Evolutionary conservation across 2,329 filamentous ascomycete species (phyloP).

Genomic region (Aspergillus pseudoglaucus): DNA sequence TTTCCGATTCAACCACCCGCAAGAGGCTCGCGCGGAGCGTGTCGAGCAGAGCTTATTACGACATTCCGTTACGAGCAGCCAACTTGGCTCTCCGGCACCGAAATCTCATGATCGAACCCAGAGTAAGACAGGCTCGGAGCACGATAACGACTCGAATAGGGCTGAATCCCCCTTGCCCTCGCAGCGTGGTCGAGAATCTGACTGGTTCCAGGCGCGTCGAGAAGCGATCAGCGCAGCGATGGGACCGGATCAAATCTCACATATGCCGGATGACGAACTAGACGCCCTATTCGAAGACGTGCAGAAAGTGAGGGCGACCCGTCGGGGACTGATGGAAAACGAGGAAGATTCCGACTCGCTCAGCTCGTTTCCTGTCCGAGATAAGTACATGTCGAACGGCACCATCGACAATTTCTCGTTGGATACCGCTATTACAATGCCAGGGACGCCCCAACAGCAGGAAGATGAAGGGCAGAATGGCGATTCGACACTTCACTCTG

Average conservation of each 20-base stretch:
- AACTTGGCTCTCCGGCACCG: slow-evolving; percentile 60
- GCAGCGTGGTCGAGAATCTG: slow-evolving; percentile 66
- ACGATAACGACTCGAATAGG: slow-evolving; percentile 63
- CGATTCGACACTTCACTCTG: slow-evolving; percentile 61
- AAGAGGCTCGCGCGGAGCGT: slow-evolving; percentile 88
- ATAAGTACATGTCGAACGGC: slow-evolving; percentile 93
- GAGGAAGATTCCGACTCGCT: slow-evolving; percentile 82
- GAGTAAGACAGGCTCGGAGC: slow-evolving; percentile 72
- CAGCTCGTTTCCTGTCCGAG: slow-evolving; percentile 77
- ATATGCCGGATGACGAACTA: slow-evolving; percentile 86
- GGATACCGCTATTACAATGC: slow-evolving; percentile 89
- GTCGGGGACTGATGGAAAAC: slow-evolving; percentile 59
- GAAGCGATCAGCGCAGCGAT: slow-evolving; percentile 90
- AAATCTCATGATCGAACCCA: slow-evolving; percentile 71
- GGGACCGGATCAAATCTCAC: slow-evolving; percentile 82
- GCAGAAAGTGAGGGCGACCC: slow-evolving; percentile 76
- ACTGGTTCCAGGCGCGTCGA: slow-evolving; percentile 88
- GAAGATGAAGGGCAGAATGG: slow-evolving; percentile 57
- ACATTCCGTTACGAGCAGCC: slow-evolving; percentile 64
- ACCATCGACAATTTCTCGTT: slow-evolving; percentile 94
- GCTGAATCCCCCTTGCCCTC: slow-evolving; percentile 72
- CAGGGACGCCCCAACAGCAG: slow-evolving; percentile 71
- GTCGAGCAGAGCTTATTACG: slow-evolving; percentile 81
- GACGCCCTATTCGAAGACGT: slow-evolving; percentile 92
- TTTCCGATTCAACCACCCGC: slow-evolving; percentile 95